Conservation (phyloP, 768 basidiomycete genomes). For the Suillus occidentalis region DNA sequence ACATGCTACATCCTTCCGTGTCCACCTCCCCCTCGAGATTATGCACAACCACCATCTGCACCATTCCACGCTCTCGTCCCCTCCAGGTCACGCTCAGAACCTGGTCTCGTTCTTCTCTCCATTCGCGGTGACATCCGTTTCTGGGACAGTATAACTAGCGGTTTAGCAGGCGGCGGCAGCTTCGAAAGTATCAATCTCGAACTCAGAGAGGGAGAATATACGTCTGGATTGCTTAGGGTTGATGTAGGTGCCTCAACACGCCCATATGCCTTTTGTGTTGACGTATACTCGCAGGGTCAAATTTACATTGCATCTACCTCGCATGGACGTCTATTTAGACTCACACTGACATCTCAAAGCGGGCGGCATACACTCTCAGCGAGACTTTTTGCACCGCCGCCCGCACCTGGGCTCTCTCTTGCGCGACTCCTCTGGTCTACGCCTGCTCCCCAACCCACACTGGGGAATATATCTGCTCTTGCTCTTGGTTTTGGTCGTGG, state of each 20-base stretch:
- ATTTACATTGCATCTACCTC: slow-evolving; percentile 72
- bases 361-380: slow-evolving; percentile 63
- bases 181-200: slow-evolving; percentile 47
- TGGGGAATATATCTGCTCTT: slow-evolving; percentile 67
- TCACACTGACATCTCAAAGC: slow-evolving; percentile 63
- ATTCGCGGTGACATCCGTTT: slow-evolving; percentile 71
- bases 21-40: slow-evolving; percentile 46
- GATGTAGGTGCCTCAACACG: slow-evolving; percentile 47
- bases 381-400: slow-evolving; percentile 57
- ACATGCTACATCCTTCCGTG: slow-evolving; percentile 84
- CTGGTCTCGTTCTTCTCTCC: slow-evolving; percentile 81
- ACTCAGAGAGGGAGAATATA: slow-evolving; percentile 50
- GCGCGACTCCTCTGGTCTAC: slow-evolving; percentile 45
- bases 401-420: slow-evolving; percentile 45
- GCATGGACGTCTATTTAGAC: slow-evolving; percentile 61
- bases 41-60: slow-evolving; percentile 47
- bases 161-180: slow-evolving; percentile 76
- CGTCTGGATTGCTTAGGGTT: slow-evolving; percentile 65
- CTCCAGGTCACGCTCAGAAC: slow-evolving; percentile 60
- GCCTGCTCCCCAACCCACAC: slow-evolving; percentile 41
- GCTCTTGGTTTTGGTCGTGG: slow-evolving; percentile 41
- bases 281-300: slow-evolving; percentile 44
- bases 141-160: slow-evolving; percentile 87
- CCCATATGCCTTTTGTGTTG: slow-evolving; percentile 11
- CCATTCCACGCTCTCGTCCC: slow-evolving; percentile 60